Base-by-base conservation (phyloP, 495 filamentous ascomycete species). In the Lepidopterella palustris region DNA sequence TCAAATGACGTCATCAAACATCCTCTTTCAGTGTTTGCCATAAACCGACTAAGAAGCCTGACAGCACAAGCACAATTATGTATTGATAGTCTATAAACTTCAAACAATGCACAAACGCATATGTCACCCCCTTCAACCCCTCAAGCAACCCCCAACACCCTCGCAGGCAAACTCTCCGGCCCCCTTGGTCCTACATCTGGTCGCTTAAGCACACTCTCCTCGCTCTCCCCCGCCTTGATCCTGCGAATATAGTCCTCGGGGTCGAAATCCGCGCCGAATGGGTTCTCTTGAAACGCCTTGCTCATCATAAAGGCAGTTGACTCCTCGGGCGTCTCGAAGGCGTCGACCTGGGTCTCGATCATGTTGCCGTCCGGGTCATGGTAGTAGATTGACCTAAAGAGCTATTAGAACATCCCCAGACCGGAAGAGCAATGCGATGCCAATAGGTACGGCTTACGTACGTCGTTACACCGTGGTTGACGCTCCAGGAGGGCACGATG, bases 381-480 rank as follows among this genome's bases (percentile, higher is more conserved):
- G 55, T 79, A 78, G 58, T 78, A 80, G 4, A 80, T 70, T 40
- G 69, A 74, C 1, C n/a, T n/a, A n/a, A n/a, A n/a, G n/a, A n/a
- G n/a, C n/a, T n/a, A n/a, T n/a, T n/a, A n/a, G n/a, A n/a, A n/a
- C n/a, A n/a, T n/a, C n/a, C n/a, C n/a, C n/a, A n/a, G n/a, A n/a
- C n/a, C n/a, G n/a, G n/a, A n/a, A n/a, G n/a, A n/a, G n/a, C n/a
- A n/a, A n/a, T n/a, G n/a, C n/a, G n/a, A n/a, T n/a, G n/a, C n/a
- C n/a, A n/a, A n/a, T n/a, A n/a, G n/a, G n/a, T n/a, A n/a, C n/a
- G n/a, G n/a, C n/a, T n/a, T n/a, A n/a, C n/a, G n/a, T n/a, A n/a
- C n/a, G 68, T 77, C 0, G 73, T 79, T 0, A 67, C 63, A 2
- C 77, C 77, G 52, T 80, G 77, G 55, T 79, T 78, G 29, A 77